Base-by-base conservation (phyloP, 2,329 filamentous ascomycete genomes). In the Ophiocordyceps camponoti-rufipedis region DNA sequence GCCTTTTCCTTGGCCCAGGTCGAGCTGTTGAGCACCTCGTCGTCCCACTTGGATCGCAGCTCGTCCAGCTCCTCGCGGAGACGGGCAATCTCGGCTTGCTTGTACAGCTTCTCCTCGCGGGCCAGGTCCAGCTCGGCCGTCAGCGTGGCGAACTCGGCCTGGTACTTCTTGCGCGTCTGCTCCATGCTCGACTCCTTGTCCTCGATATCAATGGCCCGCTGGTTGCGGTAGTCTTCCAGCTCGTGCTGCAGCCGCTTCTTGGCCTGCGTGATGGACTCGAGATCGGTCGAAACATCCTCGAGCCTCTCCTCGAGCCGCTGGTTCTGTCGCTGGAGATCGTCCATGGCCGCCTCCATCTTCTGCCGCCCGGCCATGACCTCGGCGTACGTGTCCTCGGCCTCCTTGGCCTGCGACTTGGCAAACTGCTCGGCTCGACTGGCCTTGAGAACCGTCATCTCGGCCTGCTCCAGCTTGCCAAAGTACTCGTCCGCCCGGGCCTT, bases 1-100 rank as follows among this genome's bases (percentile, higher is more conserved):
- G 86, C 75, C 69, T 96, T 96, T 66, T 98, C 89, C 67, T 98
- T 98, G 12, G 88, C 88, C 88, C 91, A 96, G 1, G 89, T 94
- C 14, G 87, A 94, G 62, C 86, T 94, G 65, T 96, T 96, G 54
- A 96, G 76, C 11, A 96, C 86, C 64, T 98, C 89, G 55, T 96
- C 86, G 56, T 98, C 91, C 89, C 91, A 96, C 66, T 96, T 96
- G 53, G 81, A 87, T 52, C 91, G 80, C 48, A 96, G 73, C 55
- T 94, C 87, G 55, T 98, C 91, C 23, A 96, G 78, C 63, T 98
- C 91, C 59, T 96, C 89, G n/a, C 89, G 82, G 45, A 98, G 72
- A 41, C 86, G 80, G 14, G 82, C 75, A 51, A 89, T 93, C 62
- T 95, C 88, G 33, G 83, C 78, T 53, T 91, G 86, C 74, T 73